Conservation (phyloP, 2,329 filamentous ascomycete genomes). For the Colletotrichum tropicale region DNA sequence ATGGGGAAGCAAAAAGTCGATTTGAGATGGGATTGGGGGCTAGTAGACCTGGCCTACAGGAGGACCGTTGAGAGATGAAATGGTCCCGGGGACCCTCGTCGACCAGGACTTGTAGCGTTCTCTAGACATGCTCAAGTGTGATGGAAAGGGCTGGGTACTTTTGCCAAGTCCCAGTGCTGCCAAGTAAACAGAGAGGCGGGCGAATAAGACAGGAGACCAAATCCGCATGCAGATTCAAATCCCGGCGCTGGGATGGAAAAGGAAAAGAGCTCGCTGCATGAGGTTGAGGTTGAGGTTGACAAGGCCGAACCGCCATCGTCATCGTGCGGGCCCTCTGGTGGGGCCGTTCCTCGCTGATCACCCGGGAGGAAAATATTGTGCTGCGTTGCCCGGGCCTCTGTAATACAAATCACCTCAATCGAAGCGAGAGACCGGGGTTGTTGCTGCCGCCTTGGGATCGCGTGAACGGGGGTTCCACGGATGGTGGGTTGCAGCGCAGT, state of each 20-base stretch:
- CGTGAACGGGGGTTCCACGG: background rate
- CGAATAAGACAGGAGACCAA: background rate
- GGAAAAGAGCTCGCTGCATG: background rate
- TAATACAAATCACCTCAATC: constrained; percentile 6
- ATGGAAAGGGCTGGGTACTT: background rate
- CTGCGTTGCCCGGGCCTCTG: background rate
- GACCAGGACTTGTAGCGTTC: background rate
- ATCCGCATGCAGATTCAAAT: background rate
- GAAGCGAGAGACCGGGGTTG: background rate
- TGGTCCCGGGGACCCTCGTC: background rate
- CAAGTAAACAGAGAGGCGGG: background rate
- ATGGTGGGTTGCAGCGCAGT: constrained; percentile 4
- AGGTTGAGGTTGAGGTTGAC: background rate
- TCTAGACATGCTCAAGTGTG: background rate
- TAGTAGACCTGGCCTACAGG: background rate
- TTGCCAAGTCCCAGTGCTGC: background rate
- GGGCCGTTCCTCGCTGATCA: constrained; percentile 3
- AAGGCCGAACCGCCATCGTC: constrained; percentile 1
- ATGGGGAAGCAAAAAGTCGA: background rate
- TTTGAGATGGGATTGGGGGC: background rate
- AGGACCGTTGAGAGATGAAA: background rate
- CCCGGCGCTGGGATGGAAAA: background rate
- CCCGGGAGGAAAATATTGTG: background rate
- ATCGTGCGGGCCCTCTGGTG: constrained; percentile 2
- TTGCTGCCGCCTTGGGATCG: background rate